Evolutionary conservation across 495 filamentous ascomycete genomes (phyloP).

Genomic region (Aspergillus wentii): DNA sequence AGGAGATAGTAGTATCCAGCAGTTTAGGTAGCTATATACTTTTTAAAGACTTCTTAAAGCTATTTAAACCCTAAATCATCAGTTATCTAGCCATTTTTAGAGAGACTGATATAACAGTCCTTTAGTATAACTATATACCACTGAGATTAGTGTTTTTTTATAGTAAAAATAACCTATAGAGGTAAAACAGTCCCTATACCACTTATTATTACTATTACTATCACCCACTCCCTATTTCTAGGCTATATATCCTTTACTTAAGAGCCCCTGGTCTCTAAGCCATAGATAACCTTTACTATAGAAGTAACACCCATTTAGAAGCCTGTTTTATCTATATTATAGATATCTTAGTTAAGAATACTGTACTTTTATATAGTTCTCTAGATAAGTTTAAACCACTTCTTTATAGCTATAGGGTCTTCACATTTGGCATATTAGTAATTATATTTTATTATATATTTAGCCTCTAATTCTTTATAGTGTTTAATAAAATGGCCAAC

Average conservation of each 20-base stretch:
- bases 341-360: conserved; percentile 26
- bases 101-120: conserved; percentile 8
- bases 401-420: conserved; percentile 3
- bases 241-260: conserved; percentile 5
- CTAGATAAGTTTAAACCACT: conserved; percentile 2
- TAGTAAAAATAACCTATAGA: conserved; percentile 16
- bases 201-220: conserved; percentile 14
- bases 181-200: conserved; percentile 8
- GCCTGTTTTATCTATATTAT: conserved; percentile 42
- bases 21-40: conserved; percentile 12
- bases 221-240: conserved; percentile 14
- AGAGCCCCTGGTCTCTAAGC: conserved; percentile 9
- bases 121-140: conserved; percentile 14
- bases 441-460: conserved; percentile 6
- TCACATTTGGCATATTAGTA: conserved; percentile 9
- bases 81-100: conserved; percentile 19
- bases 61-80: conserved; percentile 17
- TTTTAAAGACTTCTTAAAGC: conserved; percentile 14
- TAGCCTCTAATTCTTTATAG: conserved; percentile 1
- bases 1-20: conserved; percentile 20
- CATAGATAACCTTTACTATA: conserved; percentile 13
- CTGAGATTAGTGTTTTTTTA: conserved; percentile 12
- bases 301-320: conserved; percentile 21
- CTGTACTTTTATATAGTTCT: conserved; percentile 22
- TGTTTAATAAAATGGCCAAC: conserved; percentile 1